A percentile compares a stretch with the other conserved stretches of the same genome.
phyloP scores from a whole-genome alignment of 2,329 filamentous ascomycete genomes.

The Fusarium heterosporum region DNA sequence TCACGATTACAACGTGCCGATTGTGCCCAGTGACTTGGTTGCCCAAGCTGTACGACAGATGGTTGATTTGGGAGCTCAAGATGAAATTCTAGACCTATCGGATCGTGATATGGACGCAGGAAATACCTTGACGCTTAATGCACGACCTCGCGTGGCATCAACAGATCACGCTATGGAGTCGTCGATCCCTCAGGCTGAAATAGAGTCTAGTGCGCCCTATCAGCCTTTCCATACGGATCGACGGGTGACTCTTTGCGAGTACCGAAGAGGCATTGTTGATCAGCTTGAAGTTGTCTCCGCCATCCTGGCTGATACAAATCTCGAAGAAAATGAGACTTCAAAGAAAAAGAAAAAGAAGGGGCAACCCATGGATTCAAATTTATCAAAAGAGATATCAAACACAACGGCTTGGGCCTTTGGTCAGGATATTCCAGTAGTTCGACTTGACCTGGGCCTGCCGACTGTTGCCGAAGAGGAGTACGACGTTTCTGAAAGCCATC shows the following conservation, averaged over 20 bases:
- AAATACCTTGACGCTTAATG: slow-evolving; percentile 65
- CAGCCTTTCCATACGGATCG: slow-evolving; percentile 95
- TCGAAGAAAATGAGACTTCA: slow-evolving; percentile 54
- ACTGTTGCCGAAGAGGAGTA: slow-evolving; percentile 64
- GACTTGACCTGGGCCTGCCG: slow-evolving; percentile 65
- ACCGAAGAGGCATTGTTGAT: slow-evolving; percentile 54
- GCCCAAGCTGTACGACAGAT: slow-evolving; percentile 67
- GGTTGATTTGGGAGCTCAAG: slow-evolving; percentile 62
- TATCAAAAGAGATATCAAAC: slow-evolving; percentile 32
- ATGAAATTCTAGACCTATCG: slow-evolving; percentile 66
- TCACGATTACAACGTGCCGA: slow-evolving; percentile 74
- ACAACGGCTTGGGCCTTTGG: slow-evolving; percentile 69
- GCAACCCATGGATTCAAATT: slow-evolving; percentile 39
- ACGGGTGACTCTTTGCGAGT: slow-evolving; percentile 82
- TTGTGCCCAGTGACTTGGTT: slow-evolving; percentile 69
- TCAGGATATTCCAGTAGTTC: slow-evolving; percentile 61
- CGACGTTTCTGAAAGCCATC: slow-evolving; percentile 64
- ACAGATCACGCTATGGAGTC: slow-evolving; percentile 65
- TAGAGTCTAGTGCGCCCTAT: slow-evolving; percentile 94
- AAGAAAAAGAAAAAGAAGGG: slow-evolving; percentile 55
- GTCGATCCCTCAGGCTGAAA: slow-evolving; percentile 82
- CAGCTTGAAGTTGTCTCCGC: slow-evolving; percentile 54
- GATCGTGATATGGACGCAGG: slow-evolving; percentile 66
- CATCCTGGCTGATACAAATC: slow-evolving; percentile 55
- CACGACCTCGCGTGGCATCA: slow-evolving; percentile 52